Percentiles rank a stretch among this genome's conserved stretches.
Conservation (phyloP, 495 filamentous ascomycete species). For the Neurospora cerealis region DNA sequence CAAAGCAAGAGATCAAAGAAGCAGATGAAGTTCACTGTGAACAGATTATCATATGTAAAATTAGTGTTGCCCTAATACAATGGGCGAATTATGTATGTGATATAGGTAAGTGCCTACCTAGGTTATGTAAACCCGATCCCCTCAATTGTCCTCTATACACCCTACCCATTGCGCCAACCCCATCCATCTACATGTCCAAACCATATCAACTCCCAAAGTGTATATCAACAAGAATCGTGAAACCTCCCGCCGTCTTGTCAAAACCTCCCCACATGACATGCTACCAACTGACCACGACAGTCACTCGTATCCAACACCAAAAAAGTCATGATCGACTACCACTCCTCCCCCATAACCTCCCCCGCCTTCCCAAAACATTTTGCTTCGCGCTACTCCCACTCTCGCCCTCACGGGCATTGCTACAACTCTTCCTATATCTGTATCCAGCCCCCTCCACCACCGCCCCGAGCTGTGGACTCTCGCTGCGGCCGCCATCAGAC, state of each 20-base stretch:
- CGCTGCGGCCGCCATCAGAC: background rate
- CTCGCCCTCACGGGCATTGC: background rate
- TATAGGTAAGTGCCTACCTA: background rate
- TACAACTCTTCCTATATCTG: background rate
- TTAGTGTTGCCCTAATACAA: background rate
- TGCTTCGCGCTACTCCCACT: background rate
- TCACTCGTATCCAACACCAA: background rate
- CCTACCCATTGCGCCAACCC: background rate
- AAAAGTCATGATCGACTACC: background rate
- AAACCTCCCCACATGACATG: background rate
- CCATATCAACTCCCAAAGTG: background rate
- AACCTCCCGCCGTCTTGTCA: background rate
- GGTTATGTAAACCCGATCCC: background rate
- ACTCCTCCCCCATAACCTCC: background rate
- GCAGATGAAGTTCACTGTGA: background rate
- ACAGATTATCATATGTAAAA: background rate
- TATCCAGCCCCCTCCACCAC: background rate
- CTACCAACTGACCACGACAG: background rate
- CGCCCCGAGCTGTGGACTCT: no score
- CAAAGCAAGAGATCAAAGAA: background rate
- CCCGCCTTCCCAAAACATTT: background rate
- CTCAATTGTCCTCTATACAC: background rate
- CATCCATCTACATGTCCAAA: background rate
- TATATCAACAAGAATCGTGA: background rate
- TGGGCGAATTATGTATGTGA: background rate